Evolutionary conservation across 2,329 filamentous ascomycete species (phyloP).

Genomic region (Blumeria graminis): DNA sequence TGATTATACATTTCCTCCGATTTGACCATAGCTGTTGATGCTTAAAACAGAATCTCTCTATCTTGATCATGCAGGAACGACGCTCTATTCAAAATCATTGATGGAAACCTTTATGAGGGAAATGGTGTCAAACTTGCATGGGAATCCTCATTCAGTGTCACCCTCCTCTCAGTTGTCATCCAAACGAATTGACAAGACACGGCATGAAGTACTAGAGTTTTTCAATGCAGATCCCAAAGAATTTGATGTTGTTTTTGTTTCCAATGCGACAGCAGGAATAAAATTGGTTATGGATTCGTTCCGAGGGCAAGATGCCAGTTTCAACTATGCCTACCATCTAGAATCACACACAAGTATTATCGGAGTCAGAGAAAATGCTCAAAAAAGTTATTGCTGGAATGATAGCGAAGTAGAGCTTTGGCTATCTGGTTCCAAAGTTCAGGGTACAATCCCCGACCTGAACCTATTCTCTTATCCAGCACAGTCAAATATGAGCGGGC

Average conservation of each 20-base stretch:
- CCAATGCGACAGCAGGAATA: constrained; percentile 76
- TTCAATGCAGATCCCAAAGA: constrained; percentile 60
- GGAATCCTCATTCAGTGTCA: constrained; percentile 80
- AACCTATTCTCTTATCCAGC: constrained; percentile 61
- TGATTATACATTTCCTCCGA: constrained; percentile 13
- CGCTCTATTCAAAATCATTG: constrained; percentile 53
- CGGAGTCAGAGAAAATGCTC: constrained; percentile 52
- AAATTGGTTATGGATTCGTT: constrained; percentile 69
- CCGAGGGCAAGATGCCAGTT: constrained; percentile 41
- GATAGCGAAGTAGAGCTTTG: too few species aligned
- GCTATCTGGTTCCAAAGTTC: too few species aligned
- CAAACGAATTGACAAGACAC: constrained; percentile 48
- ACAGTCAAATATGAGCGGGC: constrained; percentile 83
- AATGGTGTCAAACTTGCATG: constrained; percentile 56
- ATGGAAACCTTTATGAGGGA: constrained; percentile 51
- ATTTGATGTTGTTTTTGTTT: constrained; percentile 77
- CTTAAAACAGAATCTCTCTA: constrained; percentile 23
- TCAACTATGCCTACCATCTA: constrained; percentile 61
- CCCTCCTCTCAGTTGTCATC: constrained; percentile 56
- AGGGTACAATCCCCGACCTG: not conserved
- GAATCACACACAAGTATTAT: constrained; percentile 75
- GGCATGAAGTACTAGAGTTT: constrained; percentile 45
- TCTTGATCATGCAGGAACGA: constrained; percentile 91
- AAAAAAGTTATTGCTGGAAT: constrained; percentile 18
- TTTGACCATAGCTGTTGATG: too few species aligned